These are phyloP conservation scores for Tilletia indica DNA, from an alignment of 1,284 basidiomycete genomes.

Conservation along the genomic window DNA sequence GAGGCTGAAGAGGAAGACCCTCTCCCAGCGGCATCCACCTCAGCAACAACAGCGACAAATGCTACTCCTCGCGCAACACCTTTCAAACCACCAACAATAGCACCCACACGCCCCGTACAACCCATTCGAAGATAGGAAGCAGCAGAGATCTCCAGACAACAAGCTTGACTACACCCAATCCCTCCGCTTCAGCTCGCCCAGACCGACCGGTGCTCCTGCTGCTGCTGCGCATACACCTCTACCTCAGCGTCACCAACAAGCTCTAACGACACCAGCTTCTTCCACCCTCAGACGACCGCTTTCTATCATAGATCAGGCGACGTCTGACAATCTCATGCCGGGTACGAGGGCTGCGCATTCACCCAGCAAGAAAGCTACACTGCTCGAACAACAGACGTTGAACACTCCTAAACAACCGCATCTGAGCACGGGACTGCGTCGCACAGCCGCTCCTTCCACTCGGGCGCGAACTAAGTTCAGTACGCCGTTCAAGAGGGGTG, in stretches of 20 bases:
- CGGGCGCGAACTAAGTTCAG: neutral
- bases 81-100: too few species aligned
- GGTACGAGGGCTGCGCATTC: too few species aligned
- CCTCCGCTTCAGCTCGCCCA: neutral
- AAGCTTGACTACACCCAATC: slow-evolving; percentile 1
- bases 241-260: neutral
- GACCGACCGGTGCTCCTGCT: neutral
- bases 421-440: neutral
- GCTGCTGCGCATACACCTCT: neutral
- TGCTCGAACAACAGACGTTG: too few species aligned
- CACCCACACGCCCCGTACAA: too few species aligned
- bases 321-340: too few species aligned
- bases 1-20: slow-evolving; percentile 5
- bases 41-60: neutral
- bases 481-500: slow-evolving; percentile 1
- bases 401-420: neutral
- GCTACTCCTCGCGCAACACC: neutral
- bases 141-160: neutral
- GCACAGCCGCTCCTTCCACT: neutral
- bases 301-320: neutral
- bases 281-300: neutral
- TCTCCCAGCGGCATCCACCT: neutral
- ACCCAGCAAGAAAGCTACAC: too few species aligned
- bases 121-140: too few species aligned
- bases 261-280: too few species aligned